Evolutionary conservation across 192 early-diverging fungal species (phyloP).

Genomic region (Backusella liffmaniae): DNA sequence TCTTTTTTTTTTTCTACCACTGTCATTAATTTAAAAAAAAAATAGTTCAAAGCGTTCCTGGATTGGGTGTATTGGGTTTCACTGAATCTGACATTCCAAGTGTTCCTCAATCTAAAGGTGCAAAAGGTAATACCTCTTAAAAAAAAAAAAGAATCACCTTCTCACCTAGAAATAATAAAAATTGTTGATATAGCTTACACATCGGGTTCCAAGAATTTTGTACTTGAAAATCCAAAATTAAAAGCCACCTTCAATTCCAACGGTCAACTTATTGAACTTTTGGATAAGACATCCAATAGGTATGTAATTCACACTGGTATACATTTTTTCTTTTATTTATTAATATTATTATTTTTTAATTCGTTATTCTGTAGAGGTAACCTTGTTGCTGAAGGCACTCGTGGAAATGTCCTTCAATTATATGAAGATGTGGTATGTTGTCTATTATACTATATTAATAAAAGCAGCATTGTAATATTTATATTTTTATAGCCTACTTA

Average conservation of each 20-base stretch:
- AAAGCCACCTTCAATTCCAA: conserved; percentile 63
- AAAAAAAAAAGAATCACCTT: no score
- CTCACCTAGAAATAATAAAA: not conserved
- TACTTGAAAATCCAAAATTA: conserved; percentile 77
- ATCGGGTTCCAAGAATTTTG: conserved; percentile 26
- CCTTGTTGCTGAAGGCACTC: conserved; percentile 44
- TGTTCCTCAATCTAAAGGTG: not conserved
- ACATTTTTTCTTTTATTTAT: not conserved
- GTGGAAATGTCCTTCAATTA: conserved; percentile 75
- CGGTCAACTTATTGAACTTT: conserved; percentile 70
- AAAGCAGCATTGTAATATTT: conserved; percentile 40
- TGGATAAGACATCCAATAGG: conserved; percentile 44
- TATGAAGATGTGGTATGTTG: conserved; percentile 78
- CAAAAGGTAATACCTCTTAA: not conserved
- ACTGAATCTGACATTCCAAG: not conserved
- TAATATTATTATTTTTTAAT: not conserved
- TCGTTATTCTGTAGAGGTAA: conserved; percentile 40
- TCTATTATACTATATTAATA: conserved; percentile 12
- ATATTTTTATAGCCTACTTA: conserved; percentile 42
- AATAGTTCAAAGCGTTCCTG: conserved; percentile 21
- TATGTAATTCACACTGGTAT: not conserved
- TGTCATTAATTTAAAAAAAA: not conserved
- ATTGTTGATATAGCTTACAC: conserved; percentile 12
- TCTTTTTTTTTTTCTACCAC: not conserved
- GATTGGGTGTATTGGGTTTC: conserved; percentile 9